These are phyloP conservation scores for Trypanosoma rangeli DNA, from an alignment of 208 protist species.

Conservation along the genomic window DNA sequence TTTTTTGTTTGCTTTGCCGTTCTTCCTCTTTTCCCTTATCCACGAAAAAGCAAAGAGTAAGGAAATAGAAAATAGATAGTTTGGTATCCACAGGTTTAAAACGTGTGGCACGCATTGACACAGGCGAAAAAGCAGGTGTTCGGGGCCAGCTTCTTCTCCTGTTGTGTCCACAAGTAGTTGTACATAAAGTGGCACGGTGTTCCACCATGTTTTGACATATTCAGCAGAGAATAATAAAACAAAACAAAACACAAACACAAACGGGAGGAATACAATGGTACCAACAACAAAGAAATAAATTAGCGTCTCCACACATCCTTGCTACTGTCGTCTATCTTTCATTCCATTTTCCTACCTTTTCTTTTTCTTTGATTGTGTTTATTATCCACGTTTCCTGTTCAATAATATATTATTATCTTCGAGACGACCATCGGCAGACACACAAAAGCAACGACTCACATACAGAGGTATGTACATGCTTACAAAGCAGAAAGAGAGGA, in stretches of 20 bases:
- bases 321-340: not conserved
- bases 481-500: not conserved
- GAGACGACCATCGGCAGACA: not conserved
- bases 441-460: not conserved
- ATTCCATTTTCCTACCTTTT: not conserved
- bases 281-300: not conserved
- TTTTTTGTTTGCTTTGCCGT: not conserved
- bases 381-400: not conserved
- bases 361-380: conserved; percentile 14
- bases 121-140: not conserved
- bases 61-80: not conserved
- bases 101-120: not conserved
- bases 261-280: not conserved
- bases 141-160: not conserved
- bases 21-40: not conserved
- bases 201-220: not conserved
- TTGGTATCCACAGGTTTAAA: not conserved
- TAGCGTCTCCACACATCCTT: not conserved
- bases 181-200: not conserved
- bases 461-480: not conserved
- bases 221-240: not conserved
- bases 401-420: not conserved
- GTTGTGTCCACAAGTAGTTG: not conserved
- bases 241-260: too few relatives aligned
- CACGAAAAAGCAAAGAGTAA: conserved; percentile 7